phyloP scores from a whole-genome alignment of 2,329 filamentous ascomycete genomes.

The Cladophialophora yegresii region DNA sequence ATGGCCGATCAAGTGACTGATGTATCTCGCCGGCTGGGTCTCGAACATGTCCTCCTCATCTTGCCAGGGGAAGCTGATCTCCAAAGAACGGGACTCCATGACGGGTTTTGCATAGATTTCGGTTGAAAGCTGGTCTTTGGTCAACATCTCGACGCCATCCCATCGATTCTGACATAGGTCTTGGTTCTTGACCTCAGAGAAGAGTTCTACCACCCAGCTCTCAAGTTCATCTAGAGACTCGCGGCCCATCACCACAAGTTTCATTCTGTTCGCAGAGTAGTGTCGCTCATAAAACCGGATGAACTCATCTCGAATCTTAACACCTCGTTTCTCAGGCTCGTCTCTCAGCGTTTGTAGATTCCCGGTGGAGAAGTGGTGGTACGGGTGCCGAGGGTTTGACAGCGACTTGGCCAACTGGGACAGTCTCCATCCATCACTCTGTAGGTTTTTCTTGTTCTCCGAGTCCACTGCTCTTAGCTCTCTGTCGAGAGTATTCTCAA shows the following conservation, averaged over 20 bases:
- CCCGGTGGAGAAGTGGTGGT: conserved; percentile 87
- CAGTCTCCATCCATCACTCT: conserved; percentile 84
- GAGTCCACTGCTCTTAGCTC: conserved; percentile 89
- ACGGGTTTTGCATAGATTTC: conserved; percentile 89
- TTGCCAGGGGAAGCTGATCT: conserved; percentile 79
- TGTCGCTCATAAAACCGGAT: conserved; percentile 87
- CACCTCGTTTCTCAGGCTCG: conserved; percentile 72
- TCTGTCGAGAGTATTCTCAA: conserved; percentile 79
- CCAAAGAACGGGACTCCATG: conserved; percentile 79
- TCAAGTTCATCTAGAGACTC: conserved; percentile 81
- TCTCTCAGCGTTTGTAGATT: conserved; percentile 85
- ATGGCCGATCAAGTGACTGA: conserved; percentile 86
- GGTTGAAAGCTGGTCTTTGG: conserved; percentile 62
- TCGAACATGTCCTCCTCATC: conserved; percentile 80
- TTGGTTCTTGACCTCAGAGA: conserved; percentile 80
- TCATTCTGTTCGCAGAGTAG: conserved; percentile 93
- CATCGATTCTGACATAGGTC: conserved; percentile 68
- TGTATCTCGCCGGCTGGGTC: conserved; percentile 79
- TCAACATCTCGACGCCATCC: conserved; percentile 61
- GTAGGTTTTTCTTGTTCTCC: conserved; percentile 96
- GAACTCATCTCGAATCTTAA: conserved; percentile 87
- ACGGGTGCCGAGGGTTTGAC: conserved; percentile 85
- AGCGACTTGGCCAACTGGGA: conserved; percentile 85
- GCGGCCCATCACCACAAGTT: conserved; percentile 79
- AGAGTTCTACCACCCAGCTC: conserved; percentile 79